Conservation (phyloP, 257 asterid species). For the Gynochthodes officinalis region DNA sequence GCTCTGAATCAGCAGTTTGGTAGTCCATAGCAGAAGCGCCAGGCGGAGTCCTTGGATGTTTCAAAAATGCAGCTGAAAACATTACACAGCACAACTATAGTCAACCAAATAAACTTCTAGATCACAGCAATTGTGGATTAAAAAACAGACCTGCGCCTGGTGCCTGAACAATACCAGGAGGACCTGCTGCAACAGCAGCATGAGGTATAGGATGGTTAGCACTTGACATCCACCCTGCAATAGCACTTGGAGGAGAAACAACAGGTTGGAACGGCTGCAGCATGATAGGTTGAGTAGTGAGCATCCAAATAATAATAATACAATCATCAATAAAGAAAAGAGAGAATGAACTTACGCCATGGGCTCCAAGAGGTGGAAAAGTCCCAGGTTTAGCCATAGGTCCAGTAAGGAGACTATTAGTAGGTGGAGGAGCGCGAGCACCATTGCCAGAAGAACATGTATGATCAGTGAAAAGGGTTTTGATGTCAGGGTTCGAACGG, state of each 20-base stretch:
- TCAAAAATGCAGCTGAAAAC: slow-evolving; percentile 64
- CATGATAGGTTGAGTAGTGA: slow-evolving; percentile 15
- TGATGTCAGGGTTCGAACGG: slow-evolving; percentile 89
- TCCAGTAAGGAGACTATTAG: slow-evolving; percentile 56
- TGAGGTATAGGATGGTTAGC: slow-evolving; percentile 46
- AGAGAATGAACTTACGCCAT: slow-evolving; percentile 51
- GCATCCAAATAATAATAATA: slow-evolving; percentile 1
- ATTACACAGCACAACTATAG: slow-evolving; percentile 12
- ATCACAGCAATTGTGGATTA: slow-evolving; percentile 15
- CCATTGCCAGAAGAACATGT: slow-evolving; percentile 79
- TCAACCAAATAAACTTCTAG: slow-evolving; percentile 14
- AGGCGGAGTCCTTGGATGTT: slow-evolving; percentile 85
- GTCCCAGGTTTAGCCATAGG: slow-evolving; percentile 57
- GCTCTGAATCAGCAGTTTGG: slow-evolving; percentile 86
- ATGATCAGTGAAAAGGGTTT: slow-evolving; percentile 87
- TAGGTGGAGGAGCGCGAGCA: slow-evolving; percentile 66
- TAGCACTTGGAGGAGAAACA: slow-evolving; percentile 82
- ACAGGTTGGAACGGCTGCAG: slow-evolving; percentile 47
- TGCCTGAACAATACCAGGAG: slow-evolving; percentile 46
- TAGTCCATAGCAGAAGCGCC: slow-evolving; percentile 81
- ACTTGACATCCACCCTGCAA: slow-evolving; percentile 93
- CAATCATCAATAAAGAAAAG: slow-evolving; percentile 2
- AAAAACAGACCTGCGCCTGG: slow-evolving; percentile 36
- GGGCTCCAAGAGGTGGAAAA: slow-evolving; percentile 77
- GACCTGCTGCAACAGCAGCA: slow-evolving; percentile 49